Base-by-base conservation (phyloP, 75 land plant species). In the Selaginella moellendorffii region DNA sequence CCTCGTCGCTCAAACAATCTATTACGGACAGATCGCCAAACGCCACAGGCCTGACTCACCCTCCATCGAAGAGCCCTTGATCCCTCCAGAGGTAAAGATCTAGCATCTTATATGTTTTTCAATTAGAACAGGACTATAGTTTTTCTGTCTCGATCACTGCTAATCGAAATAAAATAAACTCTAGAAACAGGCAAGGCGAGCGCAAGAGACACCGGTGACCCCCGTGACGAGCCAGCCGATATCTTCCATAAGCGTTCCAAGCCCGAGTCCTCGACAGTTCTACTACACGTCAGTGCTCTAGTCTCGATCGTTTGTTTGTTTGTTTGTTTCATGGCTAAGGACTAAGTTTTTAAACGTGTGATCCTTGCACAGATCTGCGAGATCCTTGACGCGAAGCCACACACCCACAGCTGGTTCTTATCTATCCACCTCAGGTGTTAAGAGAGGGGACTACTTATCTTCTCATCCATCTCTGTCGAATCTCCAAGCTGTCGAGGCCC, bases 371-470 rank as follows among this genome's bases (percentile, higher is more conserved):
- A 89, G 96, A 74, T 89, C 96, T 29, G 96, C 96, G 54, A 74
- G 96, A 60, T 89, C 87, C 64, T 67, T 89, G 27, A 71, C 84
- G 27, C 72, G 68, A 30, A 83, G 87, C 59, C 69, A 74, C 18
- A 79, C 77, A 0, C 86, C 95, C 30, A 63, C 81, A 22, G 25
- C 54, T 0, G 82, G 84, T 26, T 82, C 80, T 31, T 79, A 70
- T 29, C 53, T 54, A 63, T 66, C 61, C 31, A 19, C 17, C 24
- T 56, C 59, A 9, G 59, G 59, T 10, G 51, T 10, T 2, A 19
- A 56, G 9, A 5, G 59, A 8, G 59, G 25, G 24, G 59, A 25
- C n/a, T 56, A 56, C 59, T 24, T 56, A 8, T 5, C 24, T 21
- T 56, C 59, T 19, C 59, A 56, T 24, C 24, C 2, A 5, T 56